Evolutionary conservation across 768 basidiomycete species (phyloP).

Genomic region (Rhodotorula babjevae): DNA sequence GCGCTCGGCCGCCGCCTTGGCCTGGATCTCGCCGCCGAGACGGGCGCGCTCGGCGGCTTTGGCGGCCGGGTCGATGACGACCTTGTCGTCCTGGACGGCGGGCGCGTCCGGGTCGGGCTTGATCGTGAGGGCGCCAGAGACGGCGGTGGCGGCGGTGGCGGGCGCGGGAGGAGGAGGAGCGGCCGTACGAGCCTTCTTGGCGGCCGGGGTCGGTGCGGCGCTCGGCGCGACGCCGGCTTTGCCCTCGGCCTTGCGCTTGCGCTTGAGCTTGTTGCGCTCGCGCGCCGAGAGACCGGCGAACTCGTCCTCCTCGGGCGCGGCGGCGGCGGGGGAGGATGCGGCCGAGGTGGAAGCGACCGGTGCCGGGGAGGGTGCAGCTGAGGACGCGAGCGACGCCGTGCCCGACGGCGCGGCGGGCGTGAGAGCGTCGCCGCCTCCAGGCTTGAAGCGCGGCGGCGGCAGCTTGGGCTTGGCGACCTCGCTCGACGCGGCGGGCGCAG

Average conservation of each 20-base stretch:
- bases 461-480: slow-evolving; percentile 1
- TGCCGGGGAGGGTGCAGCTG: background rate
- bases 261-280: slow-evolving; percentile 86
- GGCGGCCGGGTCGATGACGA: slow-evolving; percentile 48
- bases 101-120: slow-evolving; percentile 56
- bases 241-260: slow-evolving; percentile 74
- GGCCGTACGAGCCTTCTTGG: slow-evolving; percentile 45
- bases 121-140: background rate
- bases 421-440: background rate
- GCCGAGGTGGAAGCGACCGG: background rate
- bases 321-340: slow-evolving; percentile 13
- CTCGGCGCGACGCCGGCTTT: slow-evolving; percentile 24
- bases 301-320: slow-evolving; percentile 38
- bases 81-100: slow-evolving; percentile 10
- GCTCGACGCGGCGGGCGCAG: background rate
- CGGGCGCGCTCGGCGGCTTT: slow-evolving; percentile 45
- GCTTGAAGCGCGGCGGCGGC: slow-evolving; percentile 29
- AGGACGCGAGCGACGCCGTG: background rate
- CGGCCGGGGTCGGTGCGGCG: slow-evolving; percentile 35
- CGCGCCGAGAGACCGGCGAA: slow-evolving; percentile 68
- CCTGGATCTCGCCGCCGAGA: slow-evolving; percentile 61
- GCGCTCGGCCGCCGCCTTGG: slow-evolving; percentile 11
- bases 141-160: background rate
- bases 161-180: background rate
- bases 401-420: background rate